Base-by-base conservation (phyloP, 2,329 filamentous ascomycete genomes). In the Cercospora beticola region DNA sequence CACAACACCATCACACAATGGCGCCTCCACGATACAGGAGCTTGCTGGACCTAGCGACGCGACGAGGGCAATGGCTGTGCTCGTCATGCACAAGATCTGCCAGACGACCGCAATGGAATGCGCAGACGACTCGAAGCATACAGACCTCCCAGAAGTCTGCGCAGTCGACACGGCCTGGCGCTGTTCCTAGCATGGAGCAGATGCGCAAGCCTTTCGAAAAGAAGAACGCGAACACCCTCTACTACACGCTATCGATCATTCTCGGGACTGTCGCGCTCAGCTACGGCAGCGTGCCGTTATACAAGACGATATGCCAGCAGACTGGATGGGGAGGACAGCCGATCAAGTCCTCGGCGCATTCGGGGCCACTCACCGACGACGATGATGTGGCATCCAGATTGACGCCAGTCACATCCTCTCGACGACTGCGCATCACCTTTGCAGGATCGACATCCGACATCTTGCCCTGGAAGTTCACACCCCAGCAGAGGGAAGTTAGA, bases 401-500 rank as follows among this genome's bases (percentile, higher is more conserved):
- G 56, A 86, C 89, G 58, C 95, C 95, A 16, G 90, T 97, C 46
- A 92, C 88, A 18, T 86, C 88, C 74, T 91, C 92, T 68, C 92
- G 92, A 74, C 92, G 95, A 64, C 90, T 99, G 76, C 92, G 93
- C 69, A 94, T 99, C 72, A 98, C 94, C 28, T 99, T 99, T 86
- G 95, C 93, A 78, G 92, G 94, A 59, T 96, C 93, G 30, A 94
- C 97, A 1, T 98, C 94, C 1, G 95, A 98, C 78, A 89, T 97
- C 0, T 86, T 99, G 30, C 94, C 94, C 0, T 99, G 95, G 95
- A 97, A 97, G 79, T 99, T 99, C 81, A 89, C 89, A 1, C 95
- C 95, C 1, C 95, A 99, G 81, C 95, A 99, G 83, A 92, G 94
- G 67, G 95, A 99, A 83, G 95, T 99, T 63, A 89, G 93, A 66